phyloP scores from a whole-genome alignment of 1,139 yeast species.

The Hyphopichia fennica region DNA sequence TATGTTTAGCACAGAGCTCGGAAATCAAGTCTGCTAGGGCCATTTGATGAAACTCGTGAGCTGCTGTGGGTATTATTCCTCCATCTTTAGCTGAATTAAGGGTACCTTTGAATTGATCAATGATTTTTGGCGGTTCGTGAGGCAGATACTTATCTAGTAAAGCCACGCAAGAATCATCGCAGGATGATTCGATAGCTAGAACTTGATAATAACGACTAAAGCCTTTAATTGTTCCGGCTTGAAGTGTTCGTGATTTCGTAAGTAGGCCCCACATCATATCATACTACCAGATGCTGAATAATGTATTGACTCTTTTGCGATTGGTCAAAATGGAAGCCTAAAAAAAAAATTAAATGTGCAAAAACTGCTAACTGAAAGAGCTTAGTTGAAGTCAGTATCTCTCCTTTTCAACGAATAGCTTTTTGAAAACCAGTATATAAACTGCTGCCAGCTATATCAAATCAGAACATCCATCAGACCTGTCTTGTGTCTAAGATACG shows the following conservation, averaged over 20 bases:
- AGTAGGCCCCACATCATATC: constrained; percentile 1
- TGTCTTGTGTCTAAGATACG: too few relatives aligned
- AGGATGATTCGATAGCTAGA: constrained; percentile 86
- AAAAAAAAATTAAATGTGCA: too few relatives aligned
- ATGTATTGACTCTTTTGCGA: background rate
- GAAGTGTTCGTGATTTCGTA: background rate
- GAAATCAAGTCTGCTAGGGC: constrained; percentile 35
- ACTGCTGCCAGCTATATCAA: too few relatives aligned
- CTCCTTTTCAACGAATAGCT: too few relatives aligned
- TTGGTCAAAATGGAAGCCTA: too few relatives aligned
- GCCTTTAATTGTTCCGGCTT: background rate
- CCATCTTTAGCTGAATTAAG: constrained; percentile 68
- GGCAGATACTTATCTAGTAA: constrained; percentile 52
- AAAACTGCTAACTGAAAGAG: too few relatives aligned
- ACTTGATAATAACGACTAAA: constrained; percentile 49
- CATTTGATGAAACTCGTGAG: constrained; percentile 74
- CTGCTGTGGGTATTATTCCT: constrained; percentile 87
- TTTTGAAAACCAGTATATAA: too few relatives aligned
- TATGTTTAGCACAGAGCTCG: constrained; percentile 26
- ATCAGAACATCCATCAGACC: too few relatives aligned
- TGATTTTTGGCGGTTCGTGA: constrained; percentile 43
- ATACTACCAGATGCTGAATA: background rate
- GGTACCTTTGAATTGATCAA: constrained; percentile 66
- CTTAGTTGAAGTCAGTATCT: too few relatives aligned
- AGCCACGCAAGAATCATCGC: constrained; percentile 94